Evolutionary conservation across 345 rosid genomes (phyloP).

Genomic region (Gynandropsis gynandra): DNA sequence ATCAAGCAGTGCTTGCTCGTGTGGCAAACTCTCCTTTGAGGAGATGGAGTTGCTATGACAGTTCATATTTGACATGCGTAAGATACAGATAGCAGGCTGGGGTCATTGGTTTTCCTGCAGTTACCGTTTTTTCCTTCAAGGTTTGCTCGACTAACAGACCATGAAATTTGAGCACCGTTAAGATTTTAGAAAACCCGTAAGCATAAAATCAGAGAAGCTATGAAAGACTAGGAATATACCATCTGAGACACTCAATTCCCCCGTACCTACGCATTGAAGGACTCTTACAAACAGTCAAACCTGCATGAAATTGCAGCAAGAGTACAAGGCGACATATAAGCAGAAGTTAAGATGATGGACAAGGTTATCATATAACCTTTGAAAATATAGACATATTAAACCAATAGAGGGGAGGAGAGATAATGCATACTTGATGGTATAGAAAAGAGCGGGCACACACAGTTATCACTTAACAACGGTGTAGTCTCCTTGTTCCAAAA

Average conservation of each 20-base stretch:
- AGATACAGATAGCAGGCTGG: constrained; percentile 83
- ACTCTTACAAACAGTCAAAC: constrained; percentile 83
- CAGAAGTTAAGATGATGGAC: no score
- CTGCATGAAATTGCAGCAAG: constrained; percentile 33
- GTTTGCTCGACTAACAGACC: constrained; percentile 51
- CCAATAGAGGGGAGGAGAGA: constrained; percentile 6
- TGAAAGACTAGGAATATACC: constrained; percentile 43
- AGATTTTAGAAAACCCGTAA: neutral
- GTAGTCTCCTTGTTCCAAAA: constrained; percentile 46
- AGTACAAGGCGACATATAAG: neutral
- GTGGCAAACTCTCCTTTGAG: no score
- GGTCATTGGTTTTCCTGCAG: constrained; percentile 77
- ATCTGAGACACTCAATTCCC: constrained; percentile 54
- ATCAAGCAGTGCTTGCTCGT: no score
- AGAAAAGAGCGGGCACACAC: constrained; percentile 77
- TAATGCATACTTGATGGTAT: constrained; percentile 67
- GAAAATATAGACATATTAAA: no score
- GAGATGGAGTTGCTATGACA: constrained; percentile 29
- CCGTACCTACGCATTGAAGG: constrained; percentile 77
- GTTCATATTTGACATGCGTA: constrained; percentile 68
- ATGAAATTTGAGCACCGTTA: neutral
- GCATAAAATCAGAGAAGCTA: neutral
- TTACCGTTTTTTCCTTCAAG: constrained; percentile 57
- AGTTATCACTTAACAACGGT: constrained; percentile 58
- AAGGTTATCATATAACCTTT: no score